phyloP scores from a whole-genome alignment of 306 rosid species.

The Vigna mungo region DNA sequence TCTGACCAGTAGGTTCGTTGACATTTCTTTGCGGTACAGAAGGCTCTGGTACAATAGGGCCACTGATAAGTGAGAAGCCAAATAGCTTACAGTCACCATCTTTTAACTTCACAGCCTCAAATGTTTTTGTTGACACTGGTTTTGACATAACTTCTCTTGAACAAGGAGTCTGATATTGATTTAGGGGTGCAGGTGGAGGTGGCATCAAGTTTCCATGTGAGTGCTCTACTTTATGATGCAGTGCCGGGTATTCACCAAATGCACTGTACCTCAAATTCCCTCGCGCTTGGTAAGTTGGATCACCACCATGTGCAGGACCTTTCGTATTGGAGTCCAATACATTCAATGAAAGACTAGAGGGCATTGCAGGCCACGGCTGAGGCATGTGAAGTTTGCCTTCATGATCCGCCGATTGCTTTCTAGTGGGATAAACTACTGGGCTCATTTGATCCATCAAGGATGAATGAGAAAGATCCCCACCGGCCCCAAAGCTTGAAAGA shows the following conservation, averaged over 20 bases:
- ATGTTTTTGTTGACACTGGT: slow-evolving; percentile 44
- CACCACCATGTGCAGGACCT: slow-evolving; percentile 54
- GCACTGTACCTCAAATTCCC: slow-evolving; percentile 59
- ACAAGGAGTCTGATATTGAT: slow-evolving; percentile 55
- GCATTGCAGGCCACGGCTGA: slow-evolving; percentile 64
- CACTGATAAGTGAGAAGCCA: slow-evolving; percentile 69
- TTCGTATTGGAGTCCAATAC: slow-evolving; percentile 63
- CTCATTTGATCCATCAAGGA: slow-evolving; percentile 41
- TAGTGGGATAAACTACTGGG: slow-evolving; percentile 50
- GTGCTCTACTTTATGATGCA: slow-evolving; percentile 63
- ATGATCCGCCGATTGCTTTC: slow-evolving; percentile 56
- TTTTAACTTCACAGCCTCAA: slow-evolving; percentile 60
- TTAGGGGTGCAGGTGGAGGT: slow-evolving; percentile 56
- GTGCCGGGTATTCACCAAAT: slow-evolving; percentile 54
- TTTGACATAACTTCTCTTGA: slow-evolving; percentile 56
- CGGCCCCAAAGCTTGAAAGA: slow-evolving; percentile 68
- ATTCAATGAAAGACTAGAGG: slow-evolving; percentile 64
- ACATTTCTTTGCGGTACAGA: slow-evolving; percentile 44
- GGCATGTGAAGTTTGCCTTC: slow-evolving; percentile 68
- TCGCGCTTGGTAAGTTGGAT: slow-evolving; percentile 60
- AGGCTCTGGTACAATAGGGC: slow-evolving; percentile 50
- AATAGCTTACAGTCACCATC: slow-evolving; percentile 85
- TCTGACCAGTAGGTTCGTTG: slow-evolving; percentile 46
- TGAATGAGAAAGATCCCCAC: slow-evolving; percentile 44
- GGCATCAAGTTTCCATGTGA: slow-evolving; percentile 76